These are phyloP conservation scores for Stylosanthes scabra DNA, from an alignment of 331 rosid species.

Conservation along the genomic window DNA sequence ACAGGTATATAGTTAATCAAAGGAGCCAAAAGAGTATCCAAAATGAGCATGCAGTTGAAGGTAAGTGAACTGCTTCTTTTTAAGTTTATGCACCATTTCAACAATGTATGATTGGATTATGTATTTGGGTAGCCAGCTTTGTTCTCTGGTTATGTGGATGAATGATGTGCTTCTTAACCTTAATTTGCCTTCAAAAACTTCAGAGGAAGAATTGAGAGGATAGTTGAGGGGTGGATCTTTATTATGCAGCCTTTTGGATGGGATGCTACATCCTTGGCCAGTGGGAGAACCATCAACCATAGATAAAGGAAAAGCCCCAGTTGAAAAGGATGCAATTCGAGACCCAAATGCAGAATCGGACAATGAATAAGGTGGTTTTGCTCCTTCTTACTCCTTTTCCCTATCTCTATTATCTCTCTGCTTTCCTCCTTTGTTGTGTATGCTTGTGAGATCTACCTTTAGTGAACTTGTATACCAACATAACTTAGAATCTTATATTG, in stretches of 20 bases:
- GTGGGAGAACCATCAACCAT: too few relatives aligned
- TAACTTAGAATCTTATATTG: too few relatives aligned
- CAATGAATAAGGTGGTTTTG: too few relatives aligned
- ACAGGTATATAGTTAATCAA: conserved; percentile 24
- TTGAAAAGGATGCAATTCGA: too few relatives aligned
- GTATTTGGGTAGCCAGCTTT: conserved; percentile 57
- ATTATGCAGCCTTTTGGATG: conserved; percentile 77
- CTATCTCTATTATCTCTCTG: too few relatives aligned
- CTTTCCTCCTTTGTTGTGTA: too few relatives aligned
- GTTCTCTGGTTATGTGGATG: conserved; percentile 79
- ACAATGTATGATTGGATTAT: conserved; percentile 37
- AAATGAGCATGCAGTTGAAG: conserved; percentile 57
- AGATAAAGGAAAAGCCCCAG: too few relatives aligned
- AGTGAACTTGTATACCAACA: too few relatives aligned
- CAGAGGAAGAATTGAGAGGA: conserved; percentile 76
- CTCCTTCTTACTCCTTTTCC: too few relatives aligned
- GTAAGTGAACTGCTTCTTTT: conserved; percentile 28
- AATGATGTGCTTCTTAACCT: conserved; percentile 74
- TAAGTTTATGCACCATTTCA: conserved; percentile 27
- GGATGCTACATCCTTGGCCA: too few relatives aligned
- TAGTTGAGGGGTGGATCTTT: conserved; percentile 80
- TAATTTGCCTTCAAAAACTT: conserved; percentile 70
- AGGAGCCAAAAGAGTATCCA: conserved; percentile 33
- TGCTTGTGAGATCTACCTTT: too few relatives aligned
- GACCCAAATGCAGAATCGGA: too few relatives aligned